These are phyloP conservation scores for Diaporthe sp. DNA, from an alignment of 2,329 filamentous ascomycete genomes.

Conservation along the genomic window DNA sequence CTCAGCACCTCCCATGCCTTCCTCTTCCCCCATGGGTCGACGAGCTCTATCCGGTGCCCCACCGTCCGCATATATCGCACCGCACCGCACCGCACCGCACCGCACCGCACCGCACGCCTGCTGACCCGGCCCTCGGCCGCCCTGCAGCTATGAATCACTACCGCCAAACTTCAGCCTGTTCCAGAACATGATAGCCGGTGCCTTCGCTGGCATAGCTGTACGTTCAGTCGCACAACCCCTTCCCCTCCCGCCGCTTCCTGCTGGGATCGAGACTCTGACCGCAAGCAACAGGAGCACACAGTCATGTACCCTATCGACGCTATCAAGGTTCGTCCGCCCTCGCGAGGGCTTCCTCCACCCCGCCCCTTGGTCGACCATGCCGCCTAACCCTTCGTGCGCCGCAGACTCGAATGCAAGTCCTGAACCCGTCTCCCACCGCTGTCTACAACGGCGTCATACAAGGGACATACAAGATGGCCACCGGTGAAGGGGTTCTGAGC, in stretches of 20 bases:
- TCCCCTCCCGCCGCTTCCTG: neutral
- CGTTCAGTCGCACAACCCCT: slow-evolving; percentile 43
- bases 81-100: no score
- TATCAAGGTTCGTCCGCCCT: slow-evolving; percentile 78
- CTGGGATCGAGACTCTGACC: slow-evolving; percentile 33
- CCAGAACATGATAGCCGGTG: slow-evolving; percentile 96
- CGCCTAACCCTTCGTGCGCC: slow-evolving; percentile 25
- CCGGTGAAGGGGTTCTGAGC: slow-evolving; percentile 87
- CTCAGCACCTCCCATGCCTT: neutral
- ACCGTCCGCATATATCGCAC: neutral
- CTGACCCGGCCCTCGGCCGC: slow-evolving; percentile 36
- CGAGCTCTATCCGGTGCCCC: neutral
- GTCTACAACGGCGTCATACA: slow-evolving; percentile 92
- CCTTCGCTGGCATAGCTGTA: slow-evolving; percentile 96
- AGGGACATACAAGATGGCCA: slow-evolving; percentile 91
- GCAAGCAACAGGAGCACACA: slow-evolving; percentile 81
- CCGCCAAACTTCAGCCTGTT: slow-evolving; percentile 93
- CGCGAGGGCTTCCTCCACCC: slow-evolving; percentile 36
- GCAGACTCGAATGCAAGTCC: slow-evolving; percentile 97
- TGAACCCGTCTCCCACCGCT: slow-evolving; percentile 83
- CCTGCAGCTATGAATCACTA: slow-evolving; percentile 83
- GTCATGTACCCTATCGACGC: slow-evolving; percentile 99
- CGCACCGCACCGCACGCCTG: neutral
- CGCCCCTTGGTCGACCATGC: neutral
- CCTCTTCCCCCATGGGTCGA: neutral